phyloP scores from a whole-genome alignment of 495 filamentous ascomycete genomes.

The Podospora didyma region DNA sequence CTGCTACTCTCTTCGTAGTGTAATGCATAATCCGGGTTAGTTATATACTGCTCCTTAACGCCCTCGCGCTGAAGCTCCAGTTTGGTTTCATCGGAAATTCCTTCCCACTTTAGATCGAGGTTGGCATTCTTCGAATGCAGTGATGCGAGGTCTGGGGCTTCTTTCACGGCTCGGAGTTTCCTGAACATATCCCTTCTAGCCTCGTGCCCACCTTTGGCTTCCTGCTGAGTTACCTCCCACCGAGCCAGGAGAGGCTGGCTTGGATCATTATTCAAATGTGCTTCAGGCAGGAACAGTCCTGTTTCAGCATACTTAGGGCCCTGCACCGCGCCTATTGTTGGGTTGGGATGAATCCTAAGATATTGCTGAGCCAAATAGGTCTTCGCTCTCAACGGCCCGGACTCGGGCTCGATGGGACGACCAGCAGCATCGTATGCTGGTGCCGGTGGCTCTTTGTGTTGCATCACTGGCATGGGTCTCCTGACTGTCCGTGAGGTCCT shows the following conservation, averaged over 20 bases:
- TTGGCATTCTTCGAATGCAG: slow-evolving; percentile 21
- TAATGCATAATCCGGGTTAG: slow-evolving; percentile 5
- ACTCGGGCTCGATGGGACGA: slow-evolving; percentile 5
- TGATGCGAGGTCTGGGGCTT: not conserved
- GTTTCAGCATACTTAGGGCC: slow-evolving; percentile 40
- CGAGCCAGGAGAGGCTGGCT: slow-evolving; percentile 28
- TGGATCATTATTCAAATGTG: slow-evolving; percentile 34
- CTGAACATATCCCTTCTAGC: slow-evolving; percentile 4
- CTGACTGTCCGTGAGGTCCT: slow-evolving; percentile 19
- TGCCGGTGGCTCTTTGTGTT: slow-evolving; percentile 38
- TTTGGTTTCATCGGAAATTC: slow-evolving; percentile 13
- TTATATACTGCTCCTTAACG: slow-evolving; percentile 5
- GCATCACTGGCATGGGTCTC: slow-evolving; percentile 38
- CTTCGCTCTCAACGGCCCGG: slow-evolving; percentile 17
- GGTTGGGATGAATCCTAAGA: slow-evolving; percentile 28
- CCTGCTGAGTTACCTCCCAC: slow-evolving; percentile 26
- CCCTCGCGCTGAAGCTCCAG: slow-evolving; percentile 14
- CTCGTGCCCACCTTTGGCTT: slow-evolving; percentile 6
- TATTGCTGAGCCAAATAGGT: slow-evolving; percentile 27
- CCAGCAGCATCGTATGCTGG: slow-evolving; percentile 25
- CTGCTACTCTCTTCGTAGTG: slow-evolving; percentile 13
- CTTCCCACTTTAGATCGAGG: slow-evolving; percentile 23
- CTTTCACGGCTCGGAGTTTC: slow-evolving; percentile 6
- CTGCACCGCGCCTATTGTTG: slow-evolving; percentile 41
- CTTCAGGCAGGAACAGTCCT: slow-evolving; percentile 32